phyloP scores from a whole-genome alignment of 176 grass and related monocot species.

The Stipa capillata region DNA sequence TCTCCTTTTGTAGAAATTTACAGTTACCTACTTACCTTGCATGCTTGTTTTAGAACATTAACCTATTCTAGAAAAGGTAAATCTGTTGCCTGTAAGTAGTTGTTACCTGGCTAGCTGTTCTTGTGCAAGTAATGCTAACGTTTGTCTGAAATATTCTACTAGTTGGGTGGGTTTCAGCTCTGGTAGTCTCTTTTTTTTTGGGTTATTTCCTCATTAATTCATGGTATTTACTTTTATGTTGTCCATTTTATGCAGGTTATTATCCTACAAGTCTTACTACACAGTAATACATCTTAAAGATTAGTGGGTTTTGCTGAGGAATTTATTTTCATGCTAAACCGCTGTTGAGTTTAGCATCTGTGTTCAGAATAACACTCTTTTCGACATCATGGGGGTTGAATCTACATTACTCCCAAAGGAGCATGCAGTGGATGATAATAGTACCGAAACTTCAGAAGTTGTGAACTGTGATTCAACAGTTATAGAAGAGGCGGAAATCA shows the following conservation, averaged over 20 bases:
- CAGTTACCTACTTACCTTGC: too few species aligned
- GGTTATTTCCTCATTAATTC: not conserved
- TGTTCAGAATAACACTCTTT: not conserved
- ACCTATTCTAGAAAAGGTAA: too few species aligned
- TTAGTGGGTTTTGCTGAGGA: not conserved
- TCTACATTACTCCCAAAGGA: not conserved
- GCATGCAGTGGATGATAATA: not conserved
- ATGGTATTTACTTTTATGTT: constrained; percentile 1
- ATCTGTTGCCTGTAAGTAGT: too few species aligned
- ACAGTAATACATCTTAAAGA: not conserved
- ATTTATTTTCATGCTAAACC: not conserved
- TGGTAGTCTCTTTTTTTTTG: not conserved
- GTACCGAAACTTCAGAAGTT: not conserved
- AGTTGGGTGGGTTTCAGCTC: too few species aligned
- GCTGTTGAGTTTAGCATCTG: not conserved
- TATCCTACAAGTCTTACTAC: not conserved
- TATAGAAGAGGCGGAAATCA: constrained; percentile 10
- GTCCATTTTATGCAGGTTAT: constrained; percentile 4
- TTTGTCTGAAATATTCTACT: not conserved
- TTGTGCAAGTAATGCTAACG: too few species aligned
- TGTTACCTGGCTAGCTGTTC: too few species aligned
- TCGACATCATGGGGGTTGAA: constrained; percentile 9
- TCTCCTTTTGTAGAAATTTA: too few species aligned
- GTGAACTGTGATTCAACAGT: not conserved
- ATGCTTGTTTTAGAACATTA: too few species aligned